These are phyloP conservation scores for Chaetoceros muelleri DNA, from an alignment of 108 stramenopile species.

Conservation along the genomic window DNA sequence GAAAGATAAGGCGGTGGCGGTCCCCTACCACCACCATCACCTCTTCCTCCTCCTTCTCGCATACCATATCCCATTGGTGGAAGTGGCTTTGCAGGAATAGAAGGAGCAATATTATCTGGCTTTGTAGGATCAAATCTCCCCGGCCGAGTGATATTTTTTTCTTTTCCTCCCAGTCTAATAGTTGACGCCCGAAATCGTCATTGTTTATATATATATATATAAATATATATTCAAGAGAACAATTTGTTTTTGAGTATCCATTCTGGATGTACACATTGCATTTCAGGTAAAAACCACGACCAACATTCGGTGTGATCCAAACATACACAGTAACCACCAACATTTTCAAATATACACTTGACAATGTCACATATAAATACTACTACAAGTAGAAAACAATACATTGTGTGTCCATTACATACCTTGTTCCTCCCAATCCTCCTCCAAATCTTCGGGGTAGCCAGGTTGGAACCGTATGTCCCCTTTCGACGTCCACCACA, in stretches of 20 bases:
- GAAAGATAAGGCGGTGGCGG: constrained; percentile 10
- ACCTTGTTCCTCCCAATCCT: constrained; percentile 78
- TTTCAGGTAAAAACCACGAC: too few relatives aligned
- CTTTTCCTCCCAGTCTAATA: constrained; percentile 55
- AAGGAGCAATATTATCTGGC: constrained; percentile 1
- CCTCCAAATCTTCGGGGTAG: constrained; percentile 82
- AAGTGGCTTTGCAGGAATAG: constrained; percentile 7
- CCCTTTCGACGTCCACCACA: constrained; percentile 94
- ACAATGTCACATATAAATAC: too few relatives aligned
- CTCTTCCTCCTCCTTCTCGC: constrained; percentile 1
- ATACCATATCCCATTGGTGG: constrained; percentile 24
- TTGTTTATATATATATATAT: too few relatives aligned
- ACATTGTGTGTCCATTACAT: neutral
- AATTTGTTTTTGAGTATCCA: too few relatives aligned
- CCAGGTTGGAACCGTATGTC: constrained; percentile 94
- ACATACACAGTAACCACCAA: too few relatives aligned
- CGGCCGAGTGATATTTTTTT: constrained; percentile 39
- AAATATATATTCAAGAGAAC: too few relatives aligned
- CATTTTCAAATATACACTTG: too few relatives aligned
- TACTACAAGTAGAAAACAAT: neutral
- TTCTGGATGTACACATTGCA: too few relatives aligned
- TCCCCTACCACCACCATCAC: constrained; percentile 2
- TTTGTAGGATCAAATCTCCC: constrained; percentile 69
- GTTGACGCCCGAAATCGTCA: too few relatives aligned
- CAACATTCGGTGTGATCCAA: too few relatives aligned